phyloP scores from a whole-genome alignment of 352 stramenopile species.

The Phytopythium mirpurense region DNA sequence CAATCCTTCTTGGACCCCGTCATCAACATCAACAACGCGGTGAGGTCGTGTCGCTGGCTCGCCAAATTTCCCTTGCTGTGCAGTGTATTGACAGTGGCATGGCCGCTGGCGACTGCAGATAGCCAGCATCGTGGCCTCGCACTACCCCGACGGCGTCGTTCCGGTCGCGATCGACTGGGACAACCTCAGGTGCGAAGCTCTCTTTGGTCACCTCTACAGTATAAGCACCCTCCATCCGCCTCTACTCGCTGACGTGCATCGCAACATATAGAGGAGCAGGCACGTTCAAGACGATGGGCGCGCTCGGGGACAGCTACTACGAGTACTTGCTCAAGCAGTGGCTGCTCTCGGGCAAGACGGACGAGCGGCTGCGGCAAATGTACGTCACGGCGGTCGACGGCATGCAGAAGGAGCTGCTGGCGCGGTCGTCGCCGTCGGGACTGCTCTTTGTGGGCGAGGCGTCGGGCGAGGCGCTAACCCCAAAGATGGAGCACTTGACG shows the following conservation, averaged over 20 bases:
- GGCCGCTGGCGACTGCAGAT: constrained; percentile 12
- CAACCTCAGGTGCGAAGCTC: constrained; percentile 12
- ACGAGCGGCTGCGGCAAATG: constrained; percentile 36
- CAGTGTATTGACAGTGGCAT: neutral
- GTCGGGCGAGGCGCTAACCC: constrained; percentile 14
- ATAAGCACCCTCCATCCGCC: too few species aligned
- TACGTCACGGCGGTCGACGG: constrained; percentile 50
- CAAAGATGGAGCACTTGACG: constrained; percentile 80
- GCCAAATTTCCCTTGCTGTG: neutral
- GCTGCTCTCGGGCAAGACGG: constrained; percentile 46
- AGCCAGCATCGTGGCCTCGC: constrained; percentile 17
- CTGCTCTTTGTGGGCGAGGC: constrained; percentile 45
- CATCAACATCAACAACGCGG: constrained; percentile 34
- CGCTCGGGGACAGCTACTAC: constrained; percentile 62
- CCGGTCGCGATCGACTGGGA: constrained; percentile 34
- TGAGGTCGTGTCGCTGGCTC: neutral
- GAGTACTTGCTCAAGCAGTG: constrained; percentile 81
- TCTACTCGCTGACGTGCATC: neutral
- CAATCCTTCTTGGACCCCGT: constrained; percentile 27
- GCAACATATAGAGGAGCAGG: neutral
- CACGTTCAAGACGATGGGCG: constrained; percentile 41
- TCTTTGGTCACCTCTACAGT: neutral
- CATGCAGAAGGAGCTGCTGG: constrained; percentile 37
- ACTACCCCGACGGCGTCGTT: constrained; percentile 37
- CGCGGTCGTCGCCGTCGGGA: constrained; percentile 27